phyloP scores from a whole-genome alignment of 2,329 filamentous ascomycete species.

The Metarhizium humberi region DNA sequence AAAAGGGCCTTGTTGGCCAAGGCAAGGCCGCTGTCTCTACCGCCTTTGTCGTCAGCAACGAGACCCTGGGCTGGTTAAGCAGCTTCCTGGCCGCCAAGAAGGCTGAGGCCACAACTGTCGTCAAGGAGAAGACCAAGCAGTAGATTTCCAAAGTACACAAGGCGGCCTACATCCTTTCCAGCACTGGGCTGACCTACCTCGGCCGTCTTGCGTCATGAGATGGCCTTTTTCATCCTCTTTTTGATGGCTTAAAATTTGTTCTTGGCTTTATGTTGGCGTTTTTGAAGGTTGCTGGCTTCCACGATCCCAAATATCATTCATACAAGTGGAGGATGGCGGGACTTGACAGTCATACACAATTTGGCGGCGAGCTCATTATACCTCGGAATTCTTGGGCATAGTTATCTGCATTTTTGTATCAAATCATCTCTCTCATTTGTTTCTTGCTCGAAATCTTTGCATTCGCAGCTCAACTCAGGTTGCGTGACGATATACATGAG shows the following conservation, averaged over 20 bases:
- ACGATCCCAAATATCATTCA: no score
- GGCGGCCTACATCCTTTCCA: not conserved
- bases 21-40: constrained; percentile 64
- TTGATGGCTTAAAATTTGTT: not conserved
- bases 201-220: not conserved
- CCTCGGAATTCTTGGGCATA: constrained; percentile 5
- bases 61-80: constrained; percentile 53
- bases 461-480: not conserved
- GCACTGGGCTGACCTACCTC: not conserved
- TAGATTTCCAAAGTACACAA: constrained; percentile 13
- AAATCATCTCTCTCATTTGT: not conserved
- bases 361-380: constrained; percentile 1
- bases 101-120: constrained; percentile 49
- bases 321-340: not conserved
- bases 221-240: not conserved
- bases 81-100: constrained; percentile 53
- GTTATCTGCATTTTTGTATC: constrained; percentile 1
- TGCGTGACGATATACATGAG: not conserved
- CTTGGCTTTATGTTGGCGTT: constrained; percentile 1
- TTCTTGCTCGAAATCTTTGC: not conserved
- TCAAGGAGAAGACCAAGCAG: constrained; percentile 42
- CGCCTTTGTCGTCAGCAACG: constrained; percentile 54
- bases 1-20: constrained; percentile 54
- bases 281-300: not conserved
- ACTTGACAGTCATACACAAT: not conserved